These are phyloP conservation scores for Marasmius fiardii DNA, from an alignment of 1,284 basidiomycete species.

Conservation along the genomic window DNA sequence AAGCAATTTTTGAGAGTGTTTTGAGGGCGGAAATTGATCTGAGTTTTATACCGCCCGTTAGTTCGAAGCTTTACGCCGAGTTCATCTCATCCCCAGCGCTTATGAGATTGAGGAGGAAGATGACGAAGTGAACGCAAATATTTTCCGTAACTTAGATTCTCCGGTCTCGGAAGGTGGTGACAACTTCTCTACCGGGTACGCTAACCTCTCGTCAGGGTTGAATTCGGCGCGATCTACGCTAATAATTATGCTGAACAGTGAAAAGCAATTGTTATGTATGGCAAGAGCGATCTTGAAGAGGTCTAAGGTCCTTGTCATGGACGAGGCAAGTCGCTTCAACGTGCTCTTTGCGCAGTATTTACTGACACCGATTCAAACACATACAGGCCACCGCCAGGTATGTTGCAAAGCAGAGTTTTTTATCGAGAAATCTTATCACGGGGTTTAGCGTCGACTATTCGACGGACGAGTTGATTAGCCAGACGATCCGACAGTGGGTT, in stretches of 20 bases:
- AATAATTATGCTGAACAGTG: conserved; percentile 37
- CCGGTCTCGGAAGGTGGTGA: conserved; percentile 88
- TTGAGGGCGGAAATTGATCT: neutral
- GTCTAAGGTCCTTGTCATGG: conserved; percentile 77
- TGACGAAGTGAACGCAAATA: conserved; percentile 69
- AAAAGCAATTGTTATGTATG: conserved; percentile 85
- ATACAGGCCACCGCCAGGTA: conserved; percentile 70
- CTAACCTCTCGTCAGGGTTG: neutral
- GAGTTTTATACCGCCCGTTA: conserved; percentile 23
- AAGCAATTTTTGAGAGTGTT: conserved; percentile 21
- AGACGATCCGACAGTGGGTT: conserved; percentile 70
- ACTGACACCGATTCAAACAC: conserved; percentile 4
- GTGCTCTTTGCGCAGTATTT: conserved; percentile 11
- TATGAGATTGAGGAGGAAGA: conserved; percentile 49
- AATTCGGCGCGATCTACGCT: conserved; percentile 14
- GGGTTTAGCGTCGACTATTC: conserved; percentile 67
- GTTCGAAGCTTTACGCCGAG: conserved; percentile 86
- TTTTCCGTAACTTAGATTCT: conserved; percentile 85
- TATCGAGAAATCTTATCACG: conserved; percentile 5
- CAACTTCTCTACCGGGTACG: conserved; percentile 87
- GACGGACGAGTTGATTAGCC: conserved; percentile 70
- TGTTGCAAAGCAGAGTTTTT: conserved; percentile 13
- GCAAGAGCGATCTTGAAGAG: conserved; percentile 78
- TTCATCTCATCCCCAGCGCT: conserved; percentile 76
- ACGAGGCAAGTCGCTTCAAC: conserved; percentile 55